A percentile compares a stretch with the other conserved stretches of the same genome.
Evolutionary conservation across 192 early-diverging fungal genomes (phyloP).

Genomic region (Coemansia sp.): DNA sequence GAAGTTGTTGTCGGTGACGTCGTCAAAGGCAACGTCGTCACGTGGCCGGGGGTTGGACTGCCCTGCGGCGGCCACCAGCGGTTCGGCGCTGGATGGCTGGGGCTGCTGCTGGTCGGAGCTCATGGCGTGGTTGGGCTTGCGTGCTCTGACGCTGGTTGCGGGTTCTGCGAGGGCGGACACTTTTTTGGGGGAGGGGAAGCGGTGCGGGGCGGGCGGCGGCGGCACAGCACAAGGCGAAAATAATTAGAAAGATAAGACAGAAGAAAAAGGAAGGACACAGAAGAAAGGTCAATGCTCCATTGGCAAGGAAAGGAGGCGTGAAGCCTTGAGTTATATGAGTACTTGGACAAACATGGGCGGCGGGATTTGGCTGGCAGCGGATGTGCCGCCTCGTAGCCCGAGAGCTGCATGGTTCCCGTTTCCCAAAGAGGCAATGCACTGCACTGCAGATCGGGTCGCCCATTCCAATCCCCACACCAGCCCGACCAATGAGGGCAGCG

Average conservation of each 20-base stretch:
- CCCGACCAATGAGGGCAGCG: neutral
- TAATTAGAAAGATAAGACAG: no score
- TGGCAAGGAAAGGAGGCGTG: no score
- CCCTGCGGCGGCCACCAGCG: neutral
- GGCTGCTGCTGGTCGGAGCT: neutral
- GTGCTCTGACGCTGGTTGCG: neutral
- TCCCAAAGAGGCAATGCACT: neutral
- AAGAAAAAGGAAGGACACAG: no score
- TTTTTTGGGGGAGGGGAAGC: neutral
- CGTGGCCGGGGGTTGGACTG: slow-evolving; percentile 32
- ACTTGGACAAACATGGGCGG: no score
- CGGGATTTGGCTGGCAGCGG: neutral
- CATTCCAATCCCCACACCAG: neutral
- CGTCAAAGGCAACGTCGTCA: slow-evolving; percentile 55
- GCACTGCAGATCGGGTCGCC: neutral
- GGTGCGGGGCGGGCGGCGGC: no score
- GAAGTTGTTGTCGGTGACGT: slow-evolving; percentile 61
- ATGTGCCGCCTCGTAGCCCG: neutral
- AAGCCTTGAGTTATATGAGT: no score
- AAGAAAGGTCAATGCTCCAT: no score
- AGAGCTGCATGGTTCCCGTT: neutral
- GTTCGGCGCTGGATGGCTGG: slow-evolving; percentile 1
- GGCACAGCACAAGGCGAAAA: no score
- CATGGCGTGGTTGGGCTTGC: neutral
- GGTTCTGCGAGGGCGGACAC: neutral